Evolutionary conservation across 805 yeast genomes (phyloP), one percentile per base, ranked within the genome.

Genomic region (Nakazawaea ambrosiae): DNA sequence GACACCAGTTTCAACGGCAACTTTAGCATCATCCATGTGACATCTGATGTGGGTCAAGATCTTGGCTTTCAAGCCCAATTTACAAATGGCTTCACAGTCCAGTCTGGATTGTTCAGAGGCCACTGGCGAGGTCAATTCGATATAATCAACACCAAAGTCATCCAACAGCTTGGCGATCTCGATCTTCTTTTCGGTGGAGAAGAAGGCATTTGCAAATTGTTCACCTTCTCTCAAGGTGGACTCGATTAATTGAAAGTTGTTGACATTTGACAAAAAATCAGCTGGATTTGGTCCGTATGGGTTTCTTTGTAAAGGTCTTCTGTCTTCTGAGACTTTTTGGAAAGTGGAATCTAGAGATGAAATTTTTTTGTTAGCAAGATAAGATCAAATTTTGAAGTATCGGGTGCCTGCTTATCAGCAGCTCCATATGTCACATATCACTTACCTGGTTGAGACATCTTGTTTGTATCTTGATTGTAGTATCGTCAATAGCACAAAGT

Each of bases 81-180:
- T 90, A 74, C 97, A 92, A 51, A 90, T 90, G 42, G 97, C 97
- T 68, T 92, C 97, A 71, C 97, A 90, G 63, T 90, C 98, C 44
- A 58, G 64, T 58, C 92, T 77, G 42, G 89, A 77, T 69, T 90
- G 97, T 62, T 90, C 97, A 41, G 92, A 80, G 29, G 98, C 97
- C 43, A 94, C 97, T 10, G 98, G 98, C 4, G 97, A 88, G 14
- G 98, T 90, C 58, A 90, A 72, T 66, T 90, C 98, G 48, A 90
- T 92, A 68, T 92, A 90, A 66, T 90, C 98, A 34, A 89, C 98
- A 51, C 98, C 98, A 55, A 90, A 90, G 54, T 89, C 97, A 62
- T 90, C 97, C 42, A 90, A 69, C 4, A 97, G 97, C 68, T 79
- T 88, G 53, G 98, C 98, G 47, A 90, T 90, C 65, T 89, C 95